Conservation (phyloP, 345 rosid species). For the Hibiscus mutabilis region DNA sequence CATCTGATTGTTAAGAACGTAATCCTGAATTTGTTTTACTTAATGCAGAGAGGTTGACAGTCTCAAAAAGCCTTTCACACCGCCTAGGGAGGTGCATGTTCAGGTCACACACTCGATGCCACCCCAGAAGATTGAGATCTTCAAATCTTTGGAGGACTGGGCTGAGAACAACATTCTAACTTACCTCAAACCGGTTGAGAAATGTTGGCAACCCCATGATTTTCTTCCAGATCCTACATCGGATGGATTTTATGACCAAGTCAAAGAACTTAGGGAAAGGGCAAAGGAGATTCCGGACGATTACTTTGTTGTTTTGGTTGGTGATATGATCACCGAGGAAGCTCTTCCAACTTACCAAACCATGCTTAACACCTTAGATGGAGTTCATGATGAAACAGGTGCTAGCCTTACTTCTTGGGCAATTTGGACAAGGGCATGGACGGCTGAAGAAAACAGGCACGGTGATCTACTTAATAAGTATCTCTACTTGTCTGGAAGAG, state of each 20-base stretch:
- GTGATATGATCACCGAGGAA: conserved; percentile 56
- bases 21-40: neutral
- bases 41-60: conserved; percentile 65
- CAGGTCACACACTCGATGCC: conserved; percentile 93
- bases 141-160: conserved; percentile 82
- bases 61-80: conserved; percentile 66
- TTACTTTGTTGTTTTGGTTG: conserved; percentile 58
- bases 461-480: conserved; percentile 71
- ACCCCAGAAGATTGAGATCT: conserved; percentile 82
- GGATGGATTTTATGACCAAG: conserved; percentile 78
- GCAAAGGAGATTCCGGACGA: conserved; percentile 83
- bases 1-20: neutral
- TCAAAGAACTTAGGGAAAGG: conserved; percentile 69
- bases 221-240: conserved; percentile 82
- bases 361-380: conserved; percentile 44
- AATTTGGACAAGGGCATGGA: conserved; percentile 66
- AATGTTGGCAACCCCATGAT: conserved; percentile 93
- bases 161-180: conserved; percentile 63
- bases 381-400: conserved; percentile 40
- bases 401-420: conserved; percentile 81
- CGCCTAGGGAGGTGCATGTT: conserved; percentile 71
- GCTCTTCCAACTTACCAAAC: conserved; percentile 58
- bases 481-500: conserved; percentile 64
- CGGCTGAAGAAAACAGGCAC: conserved; percentile 73
- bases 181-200: conserved; percentile 81